Evolutionary conservation across 192 early-diverging fungal species (phyloP), one percentile per base, ranked within the genome.

Genomic region (Phycomyces nitens): DNA sequence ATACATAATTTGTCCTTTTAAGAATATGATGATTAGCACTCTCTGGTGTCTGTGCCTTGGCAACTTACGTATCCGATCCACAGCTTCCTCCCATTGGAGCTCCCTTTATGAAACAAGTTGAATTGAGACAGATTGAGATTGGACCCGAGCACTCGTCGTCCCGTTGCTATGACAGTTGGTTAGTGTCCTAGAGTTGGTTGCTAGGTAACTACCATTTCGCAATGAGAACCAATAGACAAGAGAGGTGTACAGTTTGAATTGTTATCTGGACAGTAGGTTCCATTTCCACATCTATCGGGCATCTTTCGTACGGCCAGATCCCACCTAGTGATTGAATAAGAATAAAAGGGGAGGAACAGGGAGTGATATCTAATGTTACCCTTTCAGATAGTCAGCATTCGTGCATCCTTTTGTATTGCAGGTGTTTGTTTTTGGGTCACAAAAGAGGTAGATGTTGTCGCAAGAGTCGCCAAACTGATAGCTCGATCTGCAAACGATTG

Each of bases 201-300:
- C n/a, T n/a, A n/a, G n/a, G n/a, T n/a, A n/a, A n/a, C 49, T 66
- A 73, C 74, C 49, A 70, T 56, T 62, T 70, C 69, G 53, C 74
- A 76, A 4, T 16, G 22, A 3, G 50, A 40, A 6, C 65, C 65
- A 3, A 55, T 41, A 20, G 59, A 15, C 21, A 71, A 51, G 39
- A 60, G 12, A 18, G 69, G 69, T 43, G 26, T 47, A 53, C 74
- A 76, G 53, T 71, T 23, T 12, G 60, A 64, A 23, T 60, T 60
- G 40, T 64, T 76, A 47, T 76, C 74, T 49, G 74, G 74, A 49
- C 74, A 76, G 27, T 53, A 76, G 3, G 64, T 53, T 29, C 16
- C 26, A 26, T n/a, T 39, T 18, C 9, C 24, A 56, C 74, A 76
- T 47, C 74, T 42, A 27, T 43, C 26, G 52, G 74, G 74, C 14